Conservation (phyloP, 208 protist genomes). For the Leishmania guyanensis region DNA sequence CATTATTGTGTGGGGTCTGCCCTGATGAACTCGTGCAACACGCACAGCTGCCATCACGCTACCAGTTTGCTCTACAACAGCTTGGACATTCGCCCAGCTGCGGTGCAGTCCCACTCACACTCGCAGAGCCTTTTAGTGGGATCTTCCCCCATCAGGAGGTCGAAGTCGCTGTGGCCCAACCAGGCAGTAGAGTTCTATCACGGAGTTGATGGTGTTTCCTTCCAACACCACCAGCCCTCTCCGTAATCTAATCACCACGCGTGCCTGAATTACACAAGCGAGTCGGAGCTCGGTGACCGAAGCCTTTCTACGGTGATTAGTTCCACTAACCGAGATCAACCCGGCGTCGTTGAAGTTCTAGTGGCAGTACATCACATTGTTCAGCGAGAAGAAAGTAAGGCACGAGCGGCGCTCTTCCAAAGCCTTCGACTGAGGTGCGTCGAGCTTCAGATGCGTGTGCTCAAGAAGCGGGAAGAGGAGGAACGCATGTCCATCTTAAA, state of each 20-base stretch:
- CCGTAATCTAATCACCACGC: not conserved
- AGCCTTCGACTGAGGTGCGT: constrained; percentile 16
- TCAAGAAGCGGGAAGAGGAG: constrained; percentile 36
- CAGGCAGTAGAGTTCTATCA: not conserved
- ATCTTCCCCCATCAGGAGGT: not conserved
- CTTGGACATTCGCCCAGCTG: not conserved
- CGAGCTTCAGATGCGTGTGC: constrained; percentile 14
- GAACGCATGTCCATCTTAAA: constrained; percentile 36
- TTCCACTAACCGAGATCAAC: constrained; percentile 14
- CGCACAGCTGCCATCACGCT: not conserved
- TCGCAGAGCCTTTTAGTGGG: not conserved
- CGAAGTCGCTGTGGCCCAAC: not conserved
- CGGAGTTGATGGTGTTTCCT: not conserved
- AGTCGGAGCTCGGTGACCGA: not conserved
- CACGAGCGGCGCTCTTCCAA: constrained; percentile 14
- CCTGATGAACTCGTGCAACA: not conserved
- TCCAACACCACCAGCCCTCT: not conserved
- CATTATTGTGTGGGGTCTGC: not conserved
- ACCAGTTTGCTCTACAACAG: constrained; percentile 8
- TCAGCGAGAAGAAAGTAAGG: constrained; percentile 25
- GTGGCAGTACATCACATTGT: constrained; percentile 21
- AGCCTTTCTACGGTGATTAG: not conserved
- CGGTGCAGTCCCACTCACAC: not conserved
- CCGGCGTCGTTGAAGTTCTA: constrained; percentile 25
- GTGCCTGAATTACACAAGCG: not conserved